A percentile compares a stretch with the other conserved stretches of the same genome.
phyloP scores from a whole-genome alignment of 2,329 filamentous ascomycete species.

The Fusarium agapanthi region DNA sequence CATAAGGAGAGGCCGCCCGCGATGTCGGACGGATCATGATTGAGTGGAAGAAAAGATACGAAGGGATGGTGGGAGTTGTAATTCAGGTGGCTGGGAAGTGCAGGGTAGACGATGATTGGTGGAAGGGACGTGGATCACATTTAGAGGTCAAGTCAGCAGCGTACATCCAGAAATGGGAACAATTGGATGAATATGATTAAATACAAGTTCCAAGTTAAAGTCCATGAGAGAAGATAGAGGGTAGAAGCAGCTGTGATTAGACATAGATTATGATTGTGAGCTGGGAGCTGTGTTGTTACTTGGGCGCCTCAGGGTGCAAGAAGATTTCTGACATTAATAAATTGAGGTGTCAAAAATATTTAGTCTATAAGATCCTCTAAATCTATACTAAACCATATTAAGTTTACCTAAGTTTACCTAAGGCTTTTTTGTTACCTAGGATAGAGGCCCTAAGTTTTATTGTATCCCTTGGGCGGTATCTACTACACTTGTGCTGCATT shows the following conservation, averaged over 20 bases:
- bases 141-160: background rate
- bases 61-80: conserved; percentile 24
- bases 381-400: no score
- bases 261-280: background rate
- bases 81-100: conserved; percentile 40
- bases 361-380: no score
- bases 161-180: background rate
- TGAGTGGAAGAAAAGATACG: conserved; percentile 31
- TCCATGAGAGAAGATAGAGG: background rate
- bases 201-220: background rate
- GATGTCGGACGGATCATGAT: conserved; percentile 17
- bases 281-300: background rate
- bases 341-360: no score
- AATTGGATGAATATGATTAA: background rate
- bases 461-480: background rate
- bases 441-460: no score
- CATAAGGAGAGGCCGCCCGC: conserved; percentile 39
- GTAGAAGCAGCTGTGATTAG: background rate
- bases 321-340: no score
- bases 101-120: conserved; percentile 30
- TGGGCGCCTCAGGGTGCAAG: no score
- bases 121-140: background rate
- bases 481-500: background rate
- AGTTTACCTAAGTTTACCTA: no score
- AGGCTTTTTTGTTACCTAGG: no score